Evolutionary conservation across 2,329 filamentous ascomycete genomes (phyloP).

Genomic region (Paramyrothecium roridum): DNA sequence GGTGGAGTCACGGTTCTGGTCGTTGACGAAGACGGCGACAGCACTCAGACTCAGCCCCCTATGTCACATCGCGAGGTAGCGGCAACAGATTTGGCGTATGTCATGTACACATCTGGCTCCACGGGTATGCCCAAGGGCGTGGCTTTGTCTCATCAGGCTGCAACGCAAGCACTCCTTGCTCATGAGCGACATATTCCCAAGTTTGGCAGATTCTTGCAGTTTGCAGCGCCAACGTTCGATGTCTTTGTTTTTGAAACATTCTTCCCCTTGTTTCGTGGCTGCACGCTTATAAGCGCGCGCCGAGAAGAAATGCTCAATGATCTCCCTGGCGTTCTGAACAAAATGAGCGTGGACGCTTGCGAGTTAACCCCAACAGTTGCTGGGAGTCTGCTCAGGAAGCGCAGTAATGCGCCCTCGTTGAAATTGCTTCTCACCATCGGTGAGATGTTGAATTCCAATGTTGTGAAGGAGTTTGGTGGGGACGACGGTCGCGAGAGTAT

Average conservation of each 20-base stretch:
- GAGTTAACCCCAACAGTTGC: slow-evolving; percentile 89
- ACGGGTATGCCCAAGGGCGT: slow-evolving; percentile 90
- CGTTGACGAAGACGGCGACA: slow-evolving; percentile 24
- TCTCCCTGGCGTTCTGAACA: slow-evolving; percentile 63
- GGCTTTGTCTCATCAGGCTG: slow-evolving; percentile 74
- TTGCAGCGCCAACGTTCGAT: slow-evolving; percentile 89
- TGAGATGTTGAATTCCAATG: slow-evolving; percentile 80
- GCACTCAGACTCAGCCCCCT: background rate
- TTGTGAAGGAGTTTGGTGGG: slow-evolving; percentile 77
- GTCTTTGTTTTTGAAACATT: slow-evolving; percentile 95
- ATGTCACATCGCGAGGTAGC: slow-evolving; percentile 11
- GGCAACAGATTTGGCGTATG: slow-evolving; percentile 64
- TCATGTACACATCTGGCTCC: slow-evolving; percentile 92
- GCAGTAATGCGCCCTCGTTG: slow-evolving; percentile 64
- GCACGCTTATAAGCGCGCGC: slow-evolving; percentile 69
- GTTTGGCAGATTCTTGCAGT: slow-evolving; percentile 83
- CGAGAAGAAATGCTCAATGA: slow-evolving; percentile 71
- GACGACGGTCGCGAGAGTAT: slow-evolving; percentile 52
- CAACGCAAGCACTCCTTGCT: slow-evolving; percentile 76
- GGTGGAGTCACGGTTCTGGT: slow-evolving; percentile 29
- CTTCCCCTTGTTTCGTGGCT: slow-evolving; percentile 74
- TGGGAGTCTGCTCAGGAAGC: slow-evolving; percentile 68
- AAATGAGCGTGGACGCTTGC: slow-evolving; percentile 72
- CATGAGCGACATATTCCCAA: slow-evolving; percentile 74
- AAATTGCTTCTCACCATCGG: slow-evolving; percentile 80